Percentiles rank a stretch among this genome's conserved stretches.
Conservation (phyloP, 768 basidiomycete genomes). For the Sutorius australiensis region DNA sequence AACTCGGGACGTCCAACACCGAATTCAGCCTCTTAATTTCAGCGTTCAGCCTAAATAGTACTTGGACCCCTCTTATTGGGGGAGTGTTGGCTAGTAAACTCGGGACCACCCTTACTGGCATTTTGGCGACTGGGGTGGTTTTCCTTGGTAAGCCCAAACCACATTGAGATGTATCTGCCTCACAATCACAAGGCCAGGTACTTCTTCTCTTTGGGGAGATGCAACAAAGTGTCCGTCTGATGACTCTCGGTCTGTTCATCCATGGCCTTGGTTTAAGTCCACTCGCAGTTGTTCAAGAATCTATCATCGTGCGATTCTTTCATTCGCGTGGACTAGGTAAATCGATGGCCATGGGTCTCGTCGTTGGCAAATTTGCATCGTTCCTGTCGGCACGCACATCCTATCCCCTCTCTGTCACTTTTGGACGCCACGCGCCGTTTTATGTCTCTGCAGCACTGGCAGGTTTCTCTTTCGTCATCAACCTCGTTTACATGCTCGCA, state of each 20-base stretch:
- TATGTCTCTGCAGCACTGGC: conserved; percentile 63
- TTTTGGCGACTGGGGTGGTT: conserved; percentile 72
- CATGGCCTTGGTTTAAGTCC: conserved; percentile 81
- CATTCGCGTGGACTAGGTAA: conserved; percentile 69
- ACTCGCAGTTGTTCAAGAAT: conserved; percentile 78
- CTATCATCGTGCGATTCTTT: conserved; percentile 82
- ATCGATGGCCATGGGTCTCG: conserved; percentile 78
- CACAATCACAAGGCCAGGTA: conserved; percentile 47
- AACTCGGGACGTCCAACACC: conserved; percentile 71
- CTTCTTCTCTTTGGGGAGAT: conserved; percentile 66
- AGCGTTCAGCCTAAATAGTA: conserved; percentile 70
- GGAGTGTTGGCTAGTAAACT: conserved; percentile 67
- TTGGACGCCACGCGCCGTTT: conserved; percentile 71
- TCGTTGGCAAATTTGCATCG: conserved; percentile 75
- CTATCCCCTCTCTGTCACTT: conserved; percentile 67
- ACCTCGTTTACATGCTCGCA: conserved; percentile 60
- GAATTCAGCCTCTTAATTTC: conserved; percentile 78
- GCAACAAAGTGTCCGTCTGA: conserved; percentile 55
- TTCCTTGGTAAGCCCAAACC: conserved; percentile 45
- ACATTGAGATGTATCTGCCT: conserved; percentile 1
- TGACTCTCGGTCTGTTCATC: conserved; percentile 73
- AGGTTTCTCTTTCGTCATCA: conserved; percentile 61
- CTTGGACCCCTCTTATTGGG: conserved; percentile 75
- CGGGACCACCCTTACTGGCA: conserved; percentile 68
- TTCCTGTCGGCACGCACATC: conserved; percentile 73